Evolutionary conservation across 2,329 filamentous ascomycete species (phyloP).

Genomic region (Pseudogymnoascus sp.): DNA sequence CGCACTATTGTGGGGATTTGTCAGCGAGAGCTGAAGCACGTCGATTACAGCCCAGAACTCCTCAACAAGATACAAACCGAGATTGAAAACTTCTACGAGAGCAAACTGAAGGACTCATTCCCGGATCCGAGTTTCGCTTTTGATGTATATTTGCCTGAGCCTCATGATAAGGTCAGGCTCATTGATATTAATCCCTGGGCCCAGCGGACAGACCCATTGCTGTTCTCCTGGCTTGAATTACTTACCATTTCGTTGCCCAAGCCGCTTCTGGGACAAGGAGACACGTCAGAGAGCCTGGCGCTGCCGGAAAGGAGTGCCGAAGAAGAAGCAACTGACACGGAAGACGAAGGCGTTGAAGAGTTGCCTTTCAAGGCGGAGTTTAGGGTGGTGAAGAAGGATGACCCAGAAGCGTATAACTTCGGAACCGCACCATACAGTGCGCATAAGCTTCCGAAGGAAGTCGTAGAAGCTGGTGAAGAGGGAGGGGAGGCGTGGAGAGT

Average conservation of each 20-base stretch:
- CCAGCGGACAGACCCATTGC: slow-evolving; percentile 72
- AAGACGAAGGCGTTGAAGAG: slow-evolving; percentile 45
- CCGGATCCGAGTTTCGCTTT: slow-evolving; percentile 80
- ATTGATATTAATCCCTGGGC: slow-evolving; percentile 97
- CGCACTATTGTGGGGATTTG: slow-evolving; percentile 72
- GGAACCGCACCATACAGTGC: slow-evolving; percentile 82
- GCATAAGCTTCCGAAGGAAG: slow-evolving; percentile 89
- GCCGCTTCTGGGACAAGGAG: slow-evolving; percentile 45
- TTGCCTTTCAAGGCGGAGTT: slow-evolving; percentile 63
- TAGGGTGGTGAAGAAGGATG: slow-evolving; percentile 71
- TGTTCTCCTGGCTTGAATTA: slow-evolving; percentile 87
- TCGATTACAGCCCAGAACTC: slow-evolving; percentile 65
- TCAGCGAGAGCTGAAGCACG: slow-evolving; percentile 86
- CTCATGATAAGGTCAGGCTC: slow-evolving; percentile 52
- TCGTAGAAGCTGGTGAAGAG: slow-evolving; percentile 63
- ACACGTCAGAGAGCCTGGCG: slow-evolving; percentile 24
- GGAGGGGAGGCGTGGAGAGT: slow-evolving; percentile 73
- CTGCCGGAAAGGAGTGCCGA: slow-evolving; percentile 31
- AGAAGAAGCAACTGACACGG: slow-evolving; percentile 31
- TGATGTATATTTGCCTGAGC: slow-evolving; percentile 82
- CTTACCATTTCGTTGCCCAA: slow-evolving; percentile 59
- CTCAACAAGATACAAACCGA: slow-evolving; percentile 57
- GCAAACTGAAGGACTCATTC: slow-evolving; percentile 66
- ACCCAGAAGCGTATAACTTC: slow-evolving; percentile 84
- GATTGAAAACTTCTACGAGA: slow-evolving; percentile 70